Evolutionary conservation across 192 early-diverging fungal species (phyloP).

Genomic region (Linnemannia exigua): DNA sequence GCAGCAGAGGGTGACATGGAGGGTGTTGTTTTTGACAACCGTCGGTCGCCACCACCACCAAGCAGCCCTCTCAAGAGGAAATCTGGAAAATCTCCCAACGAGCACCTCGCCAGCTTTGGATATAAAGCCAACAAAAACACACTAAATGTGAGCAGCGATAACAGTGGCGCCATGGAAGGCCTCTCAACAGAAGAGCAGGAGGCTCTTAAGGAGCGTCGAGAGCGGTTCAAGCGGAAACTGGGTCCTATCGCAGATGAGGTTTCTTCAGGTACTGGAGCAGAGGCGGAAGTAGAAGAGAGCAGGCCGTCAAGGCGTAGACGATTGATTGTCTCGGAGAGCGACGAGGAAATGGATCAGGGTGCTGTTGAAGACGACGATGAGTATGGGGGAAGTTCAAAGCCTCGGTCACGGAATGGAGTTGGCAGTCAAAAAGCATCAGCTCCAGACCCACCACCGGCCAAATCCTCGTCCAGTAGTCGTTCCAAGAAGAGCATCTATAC

Average conservation of each 20-base stretch:
- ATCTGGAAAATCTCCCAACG: not conserved
- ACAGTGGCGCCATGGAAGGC: not conserved
- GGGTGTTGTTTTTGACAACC: not conserved
- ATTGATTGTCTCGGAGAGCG: slow-evolving; percentile 32
- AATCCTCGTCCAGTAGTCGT: slow-evolving; percentile 8
- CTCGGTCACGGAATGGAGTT: not conserved
- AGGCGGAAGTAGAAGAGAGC: not conserved
- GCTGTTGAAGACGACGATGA: not conserved
- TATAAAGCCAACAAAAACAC: slow-evolving; percentile 2
- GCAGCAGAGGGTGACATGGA: not conserved
- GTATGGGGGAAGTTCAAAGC: not conserved
- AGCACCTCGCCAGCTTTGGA: slow-evolving; percentile 3
- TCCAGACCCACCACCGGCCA: not conserved
- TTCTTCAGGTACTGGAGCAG: not conserved
- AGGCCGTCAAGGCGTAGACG: not conserved
- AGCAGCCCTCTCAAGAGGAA: not conserved
- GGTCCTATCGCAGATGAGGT: not conserved
- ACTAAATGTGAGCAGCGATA: not conserved
- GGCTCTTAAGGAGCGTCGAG: slow-evolving; percentile 3
- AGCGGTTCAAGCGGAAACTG: slow-evolving; percentile 28
- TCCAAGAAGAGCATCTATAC: slow-evolving; percentile 71
- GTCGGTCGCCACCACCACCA: not conserved
- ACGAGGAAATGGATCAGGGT: slow-evolving; percentile 14
- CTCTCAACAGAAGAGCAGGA: not conserved
- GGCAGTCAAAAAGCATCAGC: not conserved